These are phyloP conservation scores for Erodium texanum DNA, from an alignment of 441 rosid genomes.

Conservation along the genomic window DNA sequence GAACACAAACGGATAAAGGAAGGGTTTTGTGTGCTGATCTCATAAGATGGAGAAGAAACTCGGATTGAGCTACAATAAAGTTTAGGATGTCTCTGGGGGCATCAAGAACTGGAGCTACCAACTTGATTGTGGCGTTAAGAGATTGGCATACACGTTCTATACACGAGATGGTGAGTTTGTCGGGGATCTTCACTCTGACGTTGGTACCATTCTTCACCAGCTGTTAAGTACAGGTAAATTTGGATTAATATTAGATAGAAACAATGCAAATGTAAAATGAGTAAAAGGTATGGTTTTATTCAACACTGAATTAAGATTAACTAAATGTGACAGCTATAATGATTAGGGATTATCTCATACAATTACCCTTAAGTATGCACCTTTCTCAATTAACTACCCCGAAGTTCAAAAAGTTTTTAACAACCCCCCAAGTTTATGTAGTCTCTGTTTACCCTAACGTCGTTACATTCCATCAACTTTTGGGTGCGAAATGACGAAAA, in stretches of 20 bases:
- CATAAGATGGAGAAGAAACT: conserved; percentile 54
- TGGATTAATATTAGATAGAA: conserved; percentile 9
- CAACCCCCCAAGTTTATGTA: too few species aligned
- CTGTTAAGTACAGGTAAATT: conserved; percentile 31
- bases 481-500: too few species aligned
- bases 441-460: too few species aligned
- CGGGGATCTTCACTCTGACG: conserved; percentile 35
- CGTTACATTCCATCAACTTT: too few species aligned
- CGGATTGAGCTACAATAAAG: conserved; percentile 57
- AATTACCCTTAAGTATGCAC: too few species aligned
- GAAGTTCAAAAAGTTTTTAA: too few species aligned
- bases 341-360: too few species aligned
- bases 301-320: not conserved
- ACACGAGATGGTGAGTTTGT: conserved; percentile 42
- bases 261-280: conserved; percentile 9
- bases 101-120: conserved; percentile 38
- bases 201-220: conserved; percentile 31
- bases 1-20: conserved; percentile 36
- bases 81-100: conserved; percentile 45
- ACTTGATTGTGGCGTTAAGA: conserved; percentile 34
- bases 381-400: too few species aligned
- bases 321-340: too few species aligned
- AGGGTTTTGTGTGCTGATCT: conserved; percentile 38
- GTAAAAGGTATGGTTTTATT: not conserved
- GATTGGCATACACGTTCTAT: conserved; percentile 39